Evolutionary conservation across 2,329 filamentous ascomycete genomes (phyloP).

Genomic region (Penicillium occitanis): DNA sequence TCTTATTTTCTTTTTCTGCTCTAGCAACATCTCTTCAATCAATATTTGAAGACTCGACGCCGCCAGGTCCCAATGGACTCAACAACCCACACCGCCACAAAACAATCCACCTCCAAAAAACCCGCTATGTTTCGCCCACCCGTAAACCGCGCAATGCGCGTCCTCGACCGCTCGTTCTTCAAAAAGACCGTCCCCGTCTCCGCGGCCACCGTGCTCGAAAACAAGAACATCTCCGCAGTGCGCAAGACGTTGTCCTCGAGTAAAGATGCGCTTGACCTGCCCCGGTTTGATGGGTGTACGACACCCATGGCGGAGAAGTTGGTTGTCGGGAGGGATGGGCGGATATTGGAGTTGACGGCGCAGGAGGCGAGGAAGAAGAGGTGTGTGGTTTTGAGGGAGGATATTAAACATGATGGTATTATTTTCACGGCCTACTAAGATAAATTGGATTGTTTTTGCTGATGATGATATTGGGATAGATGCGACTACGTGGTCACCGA

Average conservation of each 20-base stretch:
- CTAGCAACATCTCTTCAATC: background rate
- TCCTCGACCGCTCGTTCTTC: constrained; percentile 82
- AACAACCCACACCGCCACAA: constrained; percentile 18
- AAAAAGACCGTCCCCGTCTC: constrained; percentile 71
- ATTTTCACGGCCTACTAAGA: constrained; percentile 27
- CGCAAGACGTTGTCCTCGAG: constrained; percentile 65
- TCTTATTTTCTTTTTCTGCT: constrained; percentile 10
- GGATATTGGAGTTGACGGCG: constrained; percentile 52
- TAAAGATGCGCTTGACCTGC: constrained; percentile 64
- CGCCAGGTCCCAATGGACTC: constrained; percentile 3
- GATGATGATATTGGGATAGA: constrained; percentile 47
- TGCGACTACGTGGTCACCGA: constrained; percentile 72
- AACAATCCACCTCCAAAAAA: constrained; percentile 31
- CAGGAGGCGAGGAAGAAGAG: constrained; percentile 46
- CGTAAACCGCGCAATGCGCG: constrained; percentile 73
- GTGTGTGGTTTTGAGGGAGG: constrained; percentile 41
- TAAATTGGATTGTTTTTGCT: constrained; percentile 17
- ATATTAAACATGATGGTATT: constrained; percentile 41
- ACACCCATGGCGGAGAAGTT: constrained; percentile 59
- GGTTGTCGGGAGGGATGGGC: constrained; percentile 15
- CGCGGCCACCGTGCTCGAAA: constrained; percentile 74
- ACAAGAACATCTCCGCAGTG: constrained; percentile 70
- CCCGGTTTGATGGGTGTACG: constrained; percentile 56
- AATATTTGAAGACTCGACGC: too few relatives aligned
- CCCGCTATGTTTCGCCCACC: constrained; percentile 70